Base-by-base conservation (phyloP, 768 basidiomycete genomes). In the Leucocoprinus sp. region DNA sequence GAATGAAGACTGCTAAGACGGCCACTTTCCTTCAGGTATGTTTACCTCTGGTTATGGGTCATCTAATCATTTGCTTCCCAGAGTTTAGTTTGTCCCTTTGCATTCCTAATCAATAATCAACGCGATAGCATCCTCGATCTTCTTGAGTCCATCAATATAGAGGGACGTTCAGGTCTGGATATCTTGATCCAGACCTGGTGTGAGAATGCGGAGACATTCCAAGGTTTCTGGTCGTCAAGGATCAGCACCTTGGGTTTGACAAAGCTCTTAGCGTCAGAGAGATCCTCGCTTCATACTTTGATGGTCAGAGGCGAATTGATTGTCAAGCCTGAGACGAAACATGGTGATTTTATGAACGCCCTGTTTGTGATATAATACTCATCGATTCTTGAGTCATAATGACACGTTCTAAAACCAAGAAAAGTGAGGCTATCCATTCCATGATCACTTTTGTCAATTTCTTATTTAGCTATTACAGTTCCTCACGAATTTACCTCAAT, bases 151-250 rank as follows among this genome's bases (percentile, higher is more conserved):
- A 81, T 78, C 51, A 67, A 63, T 9, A 68, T 82, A 8, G 67
- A 76, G 36, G 79, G 74, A 17, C 73, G 78, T 22, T 72, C 74
- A 0, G 89, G 78, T 0, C 72, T 97, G n/a, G 82, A 93, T 50
- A 75, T 97, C 37, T 70, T 99, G n/a, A 74, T 98, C 21, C 77
- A 83, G 45, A 82, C 87, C 0, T 97, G 93, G 95, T 89, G 87
- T 57, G 95, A 99, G 60, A 93, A 93, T 55, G 83, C 84, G 9
- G 87, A 91, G 62, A 90, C 84, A 4, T 88, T 98, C 74, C 90
- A 92, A 57, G 93, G 96, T 23, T 91, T 84, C 62, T 98, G 95
- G 93, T 82, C 90, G 8, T 78, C 81, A 3, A 79, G 90, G 24
- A 75, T 95, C 55, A 93, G 90, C 61, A 83, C 78, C 29, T 66